Evolutionary conservation across 2,329 filamentous ascomycete genomes (phyloP).

Genomic region (Cyphellophora europaea): DNA sequence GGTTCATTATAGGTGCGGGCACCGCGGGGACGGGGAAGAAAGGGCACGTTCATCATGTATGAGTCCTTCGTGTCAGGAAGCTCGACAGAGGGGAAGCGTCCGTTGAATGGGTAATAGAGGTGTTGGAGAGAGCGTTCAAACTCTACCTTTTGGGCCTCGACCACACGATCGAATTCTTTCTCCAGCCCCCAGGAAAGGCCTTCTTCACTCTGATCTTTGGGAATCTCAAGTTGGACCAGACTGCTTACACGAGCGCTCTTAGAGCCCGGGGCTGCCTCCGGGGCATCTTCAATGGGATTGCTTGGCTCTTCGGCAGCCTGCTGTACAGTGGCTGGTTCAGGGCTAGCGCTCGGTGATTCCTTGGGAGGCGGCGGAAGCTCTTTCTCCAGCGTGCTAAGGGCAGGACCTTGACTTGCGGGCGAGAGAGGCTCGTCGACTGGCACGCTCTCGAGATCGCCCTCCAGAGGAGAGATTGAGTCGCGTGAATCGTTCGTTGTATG

Average conservation of each 20-base stretch:
- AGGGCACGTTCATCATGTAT: slow-evolving; percentile 5
- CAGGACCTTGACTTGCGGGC: not conserved
- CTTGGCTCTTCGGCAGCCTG: no score
- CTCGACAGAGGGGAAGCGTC: slow-evolving; percentile 17
- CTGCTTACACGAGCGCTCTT: slow-evolving; percentile 53
- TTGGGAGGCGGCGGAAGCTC: not conserved
- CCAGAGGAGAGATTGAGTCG: not conserved
- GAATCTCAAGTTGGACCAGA: slow-evolving; percentile 73
- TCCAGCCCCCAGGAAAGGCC: slow-evolving; percentile 73
- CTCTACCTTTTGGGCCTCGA: slow-evolving; percentile 92
- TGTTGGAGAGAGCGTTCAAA: slow-evolving; percentile 38
- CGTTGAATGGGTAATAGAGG: slow-evolving; percentile 21
- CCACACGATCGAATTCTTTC: slow-evolving; percentile 87
- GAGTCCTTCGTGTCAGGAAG: slow-evolving; percentile 11
- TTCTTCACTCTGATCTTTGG: slow-evolving; percentile 59
- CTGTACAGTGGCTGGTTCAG: no score
- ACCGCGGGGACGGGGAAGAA: slow-evolving; percentile 12
- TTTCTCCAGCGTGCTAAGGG: not conserved
- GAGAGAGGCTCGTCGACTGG: not conserved
- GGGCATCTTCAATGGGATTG: no score
- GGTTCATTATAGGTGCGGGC: slow-evolving; percentile 12
- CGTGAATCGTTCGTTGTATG: slow-evolving; percentile 48
- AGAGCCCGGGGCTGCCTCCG: slow-evolving; percentile 1
- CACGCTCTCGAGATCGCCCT: not conserved
- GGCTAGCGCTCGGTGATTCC: not conserved